Evolutionary conservation across 495 filamentous ascomycete genomes (phyloP).

Genomic region (Aspergillus asperescens): DNA sequence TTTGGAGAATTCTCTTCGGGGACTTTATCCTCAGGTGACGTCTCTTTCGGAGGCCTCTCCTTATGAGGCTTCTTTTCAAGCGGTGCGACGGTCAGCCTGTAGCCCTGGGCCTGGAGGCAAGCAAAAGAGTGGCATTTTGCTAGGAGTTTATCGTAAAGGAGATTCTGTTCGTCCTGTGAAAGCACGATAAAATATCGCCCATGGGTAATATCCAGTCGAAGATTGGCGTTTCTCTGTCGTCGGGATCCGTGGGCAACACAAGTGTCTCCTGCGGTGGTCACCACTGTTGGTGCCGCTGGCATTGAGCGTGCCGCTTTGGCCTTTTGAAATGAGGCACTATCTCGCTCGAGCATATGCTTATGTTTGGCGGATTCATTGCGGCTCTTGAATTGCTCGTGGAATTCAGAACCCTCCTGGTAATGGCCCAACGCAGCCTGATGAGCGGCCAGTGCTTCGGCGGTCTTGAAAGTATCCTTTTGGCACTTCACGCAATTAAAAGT

Average conservation of each 20-base stretch:
- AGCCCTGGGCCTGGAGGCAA: constrained; percentile 4
- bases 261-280: too few species aligned
- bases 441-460: background rate
- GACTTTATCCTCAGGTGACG: background rate
- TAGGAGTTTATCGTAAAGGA: constrained; percentile 2
- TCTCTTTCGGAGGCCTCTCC: background rate
- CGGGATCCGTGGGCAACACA: too few species aligned
- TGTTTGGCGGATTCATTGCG: background rate
- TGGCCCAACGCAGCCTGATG: constrained; percentile 6
- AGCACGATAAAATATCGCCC: background rate
- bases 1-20: background rate
- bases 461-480: constrained; percentile 1
- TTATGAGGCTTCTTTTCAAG: background rate
- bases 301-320: too few species aligned
- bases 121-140: constrained; percentile 1
- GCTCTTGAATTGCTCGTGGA: background rate
- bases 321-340: too few species aligned
- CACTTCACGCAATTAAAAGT: constrained; percentile 2
- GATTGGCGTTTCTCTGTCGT: too few species aligned
- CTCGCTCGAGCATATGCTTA: too few species aligned
- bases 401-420: background rate
- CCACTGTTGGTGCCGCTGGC: too few species aligned
- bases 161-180: background rate
- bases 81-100: background rate
- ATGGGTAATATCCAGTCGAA: background rate